phyloP scores from a whole-genome alignment of 306 rosid genomes.

The Fagus crenata region DNA sequence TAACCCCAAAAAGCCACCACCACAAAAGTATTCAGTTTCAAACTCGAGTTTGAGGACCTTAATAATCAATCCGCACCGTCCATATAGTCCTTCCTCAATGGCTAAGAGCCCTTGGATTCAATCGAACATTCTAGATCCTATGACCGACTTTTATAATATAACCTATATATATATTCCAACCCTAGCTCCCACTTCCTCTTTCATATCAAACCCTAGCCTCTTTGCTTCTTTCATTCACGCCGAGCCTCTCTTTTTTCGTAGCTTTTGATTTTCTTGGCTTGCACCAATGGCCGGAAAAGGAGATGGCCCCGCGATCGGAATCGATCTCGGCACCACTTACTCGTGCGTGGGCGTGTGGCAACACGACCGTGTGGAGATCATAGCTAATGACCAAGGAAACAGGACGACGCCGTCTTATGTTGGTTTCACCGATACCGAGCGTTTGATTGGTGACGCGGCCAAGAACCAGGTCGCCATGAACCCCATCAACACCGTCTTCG shows the following conservation, averaged over 20 bases:
- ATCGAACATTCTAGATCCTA: conserved; percentile 54
- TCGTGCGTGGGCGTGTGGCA: conserved; percentile 89
- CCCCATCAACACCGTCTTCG: conserved; percentile 76
- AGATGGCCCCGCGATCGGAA: conserved; percentile 81
- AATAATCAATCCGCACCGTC: conserved; percentile 23
- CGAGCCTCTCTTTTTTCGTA: neutral
- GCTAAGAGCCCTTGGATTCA: neutral
- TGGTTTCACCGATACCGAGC: conserved; percentile 67
- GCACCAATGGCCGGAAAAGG: conserved; percentile 66
- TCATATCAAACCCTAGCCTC: neutral
- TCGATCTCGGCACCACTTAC: conserved; percentile 79
- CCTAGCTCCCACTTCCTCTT: neutral
- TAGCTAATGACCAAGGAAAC: conserved; percentile 85
- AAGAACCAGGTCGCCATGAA: conserved; percentile 94
- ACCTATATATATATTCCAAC: conserved; percentile 18
- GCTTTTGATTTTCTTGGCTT: neutral
- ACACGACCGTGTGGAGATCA: conserved; percentile 76
- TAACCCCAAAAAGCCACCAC: neutral
- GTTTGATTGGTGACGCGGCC: conserved; percentile 77
- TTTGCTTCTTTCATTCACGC: neutral
- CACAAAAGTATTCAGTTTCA: neutral
- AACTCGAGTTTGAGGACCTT: neutral
- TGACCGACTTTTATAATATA: neutral
- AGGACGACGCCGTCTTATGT: conserved; percentile 79
- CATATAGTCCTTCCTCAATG: neutral